phyloP scores from a whole-genome alignment of 768 basidiomycete genomes.

The Leccinum variicolor region DNA sequence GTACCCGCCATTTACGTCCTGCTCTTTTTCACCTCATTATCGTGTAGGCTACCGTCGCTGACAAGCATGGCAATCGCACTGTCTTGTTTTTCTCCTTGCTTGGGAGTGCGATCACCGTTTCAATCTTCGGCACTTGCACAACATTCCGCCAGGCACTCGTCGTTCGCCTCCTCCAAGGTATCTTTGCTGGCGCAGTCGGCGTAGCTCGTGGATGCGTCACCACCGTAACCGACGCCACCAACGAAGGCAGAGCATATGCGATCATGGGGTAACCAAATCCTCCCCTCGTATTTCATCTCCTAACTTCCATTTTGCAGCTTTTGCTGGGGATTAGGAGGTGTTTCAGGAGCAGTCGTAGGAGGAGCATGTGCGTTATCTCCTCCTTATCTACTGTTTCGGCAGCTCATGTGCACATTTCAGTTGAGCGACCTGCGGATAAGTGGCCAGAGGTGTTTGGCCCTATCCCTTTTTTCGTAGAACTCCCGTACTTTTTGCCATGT shows the following conservation, averaged over 20 bases:
- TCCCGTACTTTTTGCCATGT: constrained; percentile 92
- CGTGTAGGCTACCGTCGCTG: constrained; percentile 84
- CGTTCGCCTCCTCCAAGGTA: constrained; percentile 84
- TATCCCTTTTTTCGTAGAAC: constrained; percentile 63
- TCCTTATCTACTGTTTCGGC: not conserved
- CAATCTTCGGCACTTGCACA: constrained; percentile 74
- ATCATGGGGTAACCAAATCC: constrained; percentile 63
- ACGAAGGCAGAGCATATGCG: constrained; percentile 93
- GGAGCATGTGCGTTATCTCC: constrained; percentile 60
- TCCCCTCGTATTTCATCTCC: not conserved
- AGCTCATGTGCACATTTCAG: constrained; percentile 36
- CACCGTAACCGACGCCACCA: constrained; percentile 84
- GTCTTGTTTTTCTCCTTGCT: constrained; percentile 84
- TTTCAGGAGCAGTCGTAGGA: constrained; percentile 82
- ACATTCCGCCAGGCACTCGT: constrained; percentile 76
- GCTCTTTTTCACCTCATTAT: not conserved
- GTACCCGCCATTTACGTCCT: constrained; percentile 6
- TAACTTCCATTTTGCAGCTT: constrained; percentile 47
- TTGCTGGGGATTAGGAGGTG: constrained; percentile 97
- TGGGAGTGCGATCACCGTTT: constrained; percentile 78
- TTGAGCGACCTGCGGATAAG: constrained; percentile 81
- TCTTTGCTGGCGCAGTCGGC: constrained; percentile 92
- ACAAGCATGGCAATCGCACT: constrained; percentile 81
- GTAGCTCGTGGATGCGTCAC: constrained; percentile 89
- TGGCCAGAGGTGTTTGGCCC: constrained; percentile 76